These are phyloP conservation scores for Fusarium goolgardi DNA, from an alignment of 2,329 filamentous ascomycete genomes.

Conservation along the genomic window DNA sequence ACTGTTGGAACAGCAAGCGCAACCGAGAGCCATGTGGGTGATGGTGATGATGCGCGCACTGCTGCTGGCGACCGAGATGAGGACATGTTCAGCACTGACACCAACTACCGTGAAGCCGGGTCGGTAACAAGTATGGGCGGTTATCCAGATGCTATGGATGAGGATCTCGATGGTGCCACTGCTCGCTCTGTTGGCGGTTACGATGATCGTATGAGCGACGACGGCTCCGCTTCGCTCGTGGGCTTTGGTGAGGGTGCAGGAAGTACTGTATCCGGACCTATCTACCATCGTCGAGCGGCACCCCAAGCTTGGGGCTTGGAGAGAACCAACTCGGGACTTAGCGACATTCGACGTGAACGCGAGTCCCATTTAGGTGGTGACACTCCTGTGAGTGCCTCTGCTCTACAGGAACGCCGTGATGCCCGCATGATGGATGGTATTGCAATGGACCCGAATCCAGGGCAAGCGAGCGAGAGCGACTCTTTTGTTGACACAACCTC, in stretches of 20 bases:
- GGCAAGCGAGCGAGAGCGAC: conserved; percentile 63
- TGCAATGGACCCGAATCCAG: conserved; percentile 64
- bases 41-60: conserved; percentile 64
- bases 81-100: conserved; percentile 78
- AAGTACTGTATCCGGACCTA: conserved; percentile 84
- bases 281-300: conserved; percentile 67
- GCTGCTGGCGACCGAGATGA: conserved; percentile 69
- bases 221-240: conserved; percentile 84
- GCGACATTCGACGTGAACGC: conserved; percentile 57
- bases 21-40: conserved; percentile 76
- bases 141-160: conserved; percentile 63
- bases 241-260: conserved; percentile 93
- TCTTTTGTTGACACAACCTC: conserved; percentile 74
- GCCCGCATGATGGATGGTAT: conserved; percentile 76
- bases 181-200: conserved; percentile 62
- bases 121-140: conserved; percentile 67
- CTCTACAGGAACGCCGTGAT: conserved; percentile 66
- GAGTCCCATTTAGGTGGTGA: conserved; percentile 53
- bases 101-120: conserved; percentile 67
- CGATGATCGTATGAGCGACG: conserved; percentile 84
- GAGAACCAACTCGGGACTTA: conserved; percentile 64
- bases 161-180: conserved; percentile 61
- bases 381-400: conserved; percentile 59
- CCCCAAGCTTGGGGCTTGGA: conserved; percentile 61
- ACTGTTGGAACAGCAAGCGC: conserved; percentile 93